These are phyloP conservation scores for Fusarium nanum DNA, from an alignment of 2,329 filamentous ascomycete species.

Conservation along the genomic window DNA sequence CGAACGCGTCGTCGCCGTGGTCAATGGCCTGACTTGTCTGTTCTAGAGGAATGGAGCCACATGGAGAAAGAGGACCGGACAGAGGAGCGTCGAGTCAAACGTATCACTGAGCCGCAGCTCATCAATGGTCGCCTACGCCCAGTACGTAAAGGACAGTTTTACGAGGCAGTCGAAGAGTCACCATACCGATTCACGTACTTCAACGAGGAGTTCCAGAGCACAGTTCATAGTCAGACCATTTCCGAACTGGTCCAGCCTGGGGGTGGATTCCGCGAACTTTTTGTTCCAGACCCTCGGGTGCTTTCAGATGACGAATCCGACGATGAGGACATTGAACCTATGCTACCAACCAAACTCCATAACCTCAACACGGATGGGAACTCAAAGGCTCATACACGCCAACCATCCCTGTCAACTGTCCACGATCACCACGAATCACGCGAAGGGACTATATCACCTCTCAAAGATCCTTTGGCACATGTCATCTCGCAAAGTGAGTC, in stretches of 20 bases:
- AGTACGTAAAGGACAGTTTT: constrained; percentile 79
- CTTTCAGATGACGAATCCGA: constrained; percentile 80
- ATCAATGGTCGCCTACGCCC: constrained; percentile 90
- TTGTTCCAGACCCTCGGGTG: constrained; percentile 85
- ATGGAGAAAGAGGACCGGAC: constrained; percentile 87
- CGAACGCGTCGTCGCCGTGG: constrained; percentile 69
- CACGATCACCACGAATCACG: constrained; percentile 35
- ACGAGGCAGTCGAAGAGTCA: constrained; percentile 85
- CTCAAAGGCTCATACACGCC: constrained; percentile 59
- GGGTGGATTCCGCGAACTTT: constrained; percentile 85
- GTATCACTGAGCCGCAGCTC: constrained; percentile 92
- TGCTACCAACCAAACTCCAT: constrained; percentile 42
- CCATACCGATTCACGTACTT: constrained; percentile 99
- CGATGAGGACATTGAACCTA: constrained; percentile 64
- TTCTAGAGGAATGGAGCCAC: constrained; percentile 88
- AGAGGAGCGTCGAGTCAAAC: constrained; percentile 86
- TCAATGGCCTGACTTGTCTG: constrained; percentile 87
- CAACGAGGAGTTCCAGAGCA: constrained; percentile 95
- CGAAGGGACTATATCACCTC: constrained; percentile 47
- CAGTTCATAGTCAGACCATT: constrained; percentile 95
- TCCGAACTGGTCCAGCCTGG: constrained; percentile 91
- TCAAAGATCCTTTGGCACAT: constrained; percentile 49
- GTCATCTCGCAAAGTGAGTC: constrained; percentile 52
- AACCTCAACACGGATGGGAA: constrained; percentile 52
- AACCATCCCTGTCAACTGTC: constrained; percentile 56